Percentiles rank a stretch among this genome's conserved stretches.
phyloP scores from a whole-genome alignment of 2,329 filamentous ascomycete genomes.

The Xylaria sp. region DNA sequence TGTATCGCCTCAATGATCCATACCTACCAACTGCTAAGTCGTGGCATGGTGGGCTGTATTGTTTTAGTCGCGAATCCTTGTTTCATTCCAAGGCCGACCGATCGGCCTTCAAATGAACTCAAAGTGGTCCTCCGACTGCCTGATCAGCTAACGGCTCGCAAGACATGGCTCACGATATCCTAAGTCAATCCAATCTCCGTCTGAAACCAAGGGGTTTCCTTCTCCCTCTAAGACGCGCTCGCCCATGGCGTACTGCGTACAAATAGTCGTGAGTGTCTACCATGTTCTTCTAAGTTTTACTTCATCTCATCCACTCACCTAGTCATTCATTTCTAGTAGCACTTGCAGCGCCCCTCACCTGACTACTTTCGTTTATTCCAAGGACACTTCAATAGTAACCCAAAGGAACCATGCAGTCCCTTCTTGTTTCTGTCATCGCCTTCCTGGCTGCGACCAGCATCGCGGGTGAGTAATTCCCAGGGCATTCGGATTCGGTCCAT shows the following conservation, averaged over 20 bases:
- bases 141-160: background rate
- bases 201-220: slow-evolving; percentile 32
- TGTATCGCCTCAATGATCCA: background rate
- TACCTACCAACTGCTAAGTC: background rate
- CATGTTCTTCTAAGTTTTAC: background rate
- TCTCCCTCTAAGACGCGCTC: background rate
- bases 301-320: background rate
- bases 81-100: slow-evolving; percentile 33
- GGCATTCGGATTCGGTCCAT: background rate
- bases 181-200: slow-evolving; percentile 35
- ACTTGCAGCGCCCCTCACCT: background rate
- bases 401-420: slow-evolving; percentile 26
- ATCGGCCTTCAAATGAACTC: slow-evolving; percentile 13
- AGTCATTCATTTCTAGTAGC: slow-evolving; percentile 18
- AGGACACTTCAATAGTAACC: background rate
- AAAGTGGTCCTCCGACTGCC: background rate
- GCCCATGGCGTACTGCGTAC: slow-evolving; percentile 7
- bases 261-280: slow-evolving; percentile 32
- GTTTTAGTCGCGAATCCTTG: slow-evolving; percentile 11
- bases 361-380: background rate
- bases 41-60: background rate
- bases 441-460: slow-evolving; percentile 33
- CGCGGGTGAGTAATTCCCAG: slow-evolving; percentile 25
- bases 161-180: slow-evolving; percentile 36
- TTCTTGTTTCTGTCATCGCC: slow-evolving; percentile 29